Base-by-base conservation (phyloP, 257 asterid species). In the Avicennia marina region DNA sequence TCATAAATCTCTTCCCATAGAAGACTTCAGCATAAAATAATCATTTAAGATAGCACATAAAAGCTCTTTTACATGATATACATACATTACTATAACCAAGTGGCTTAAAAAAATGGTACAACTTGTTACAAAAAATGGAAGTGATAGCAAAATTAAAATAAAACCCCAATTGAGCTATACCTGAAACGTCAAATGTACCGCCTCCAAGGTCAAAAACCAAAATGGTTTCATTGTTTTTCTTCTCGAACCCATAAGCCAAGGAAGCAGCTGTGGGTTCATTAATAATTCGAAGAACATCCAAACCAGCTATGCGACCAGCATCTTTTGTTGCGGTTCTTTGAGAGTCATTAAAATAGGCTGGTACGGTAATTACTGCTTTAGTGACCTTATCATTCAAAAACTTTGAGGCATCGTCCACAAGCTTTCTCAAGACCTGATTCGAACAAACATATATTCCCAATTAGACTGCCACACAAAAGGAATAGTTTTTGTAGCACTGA, bases 291-390 rank as follows among this genome's bases (percentile, higher is more conserved):
- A 75, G 81, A 54, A 75, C 78, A 39, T 75, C 77, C 21, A 75
- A 55, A 7, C 81, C 81, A 33, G 78, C 81, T 52, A 75, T 75
- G 11, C 81, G 81, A 42, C 81, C 81, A 22, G 77, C 81, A 48
- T 75, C 78, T 57, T 75, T 75, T n/a, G 78, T 75, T 2, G 81
- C 75, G 11, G 78, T 75, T 26, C 81, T 70, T 63, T 81, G 94
- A 31, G 94, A 85, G 62, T 85, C 94, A 63, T 85, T 81, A 61
- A 85, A 85, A 75, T 85, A 81, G 6, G 94, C 79, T 11, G 79
- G 79, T 34, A 74, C 79, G 0, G 79, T 69, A 12, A 74, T 75
- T 24, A 74, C 79, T 2, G 79, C 79, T 64, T 74, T 64, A 22
- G 83, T 77, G 13, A 85, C 94, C 71, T 85, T 81, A 66, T 85